A percentile compares a stretch with the other conserved stretches of the same genome.
Evolutionary conservation across 108 stramenopile species (phyloP).

Genomic region (Cylindrotheca fusiformis): DNA sequence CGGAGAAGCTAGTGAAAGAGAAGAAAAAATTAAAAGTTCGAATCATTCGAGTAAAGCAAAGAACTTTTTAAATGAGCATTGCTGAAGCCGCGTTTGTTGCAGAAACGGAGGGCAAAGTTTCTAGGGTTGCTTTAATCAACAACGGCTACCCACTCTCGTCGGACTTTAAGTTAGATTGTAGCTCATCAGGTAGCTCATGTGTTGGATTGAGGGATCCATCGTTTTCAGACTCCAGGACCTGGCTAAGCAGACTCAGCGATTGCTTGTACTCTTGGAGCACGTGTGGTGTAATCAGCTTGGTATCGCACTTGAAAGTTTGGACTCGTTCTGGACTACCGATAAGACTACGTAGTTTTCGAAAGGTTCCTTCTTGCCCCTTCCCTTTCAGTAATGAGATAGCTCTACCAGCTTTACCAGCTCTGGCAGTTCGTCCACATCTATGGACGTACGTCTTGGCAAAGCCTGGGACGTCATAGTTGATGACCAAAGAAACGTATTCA

Average conservation of each 20-base stretch:
- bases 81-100: too few species aligned
- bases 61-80: too few species aligned
- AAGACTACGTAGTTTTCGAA: slow-evolving; percentile 54
- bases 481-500: slow-evolving; percentile 51
- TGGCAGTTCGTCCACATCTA: slow-evolving; percentile 81
- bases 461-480: slow-evolving; percentile 81
- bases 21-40: too few species aligned
- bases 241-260: slow-evolving; percentile 37
- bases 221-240: not conserved
- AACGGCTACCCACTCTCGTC: too few species aligned
- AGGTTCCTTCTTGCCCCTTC: slow-evolving; percentile 60
- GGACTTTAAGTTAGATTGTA: too few species aligned
- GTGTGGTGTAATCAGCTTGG: slow-evolving; percentile 34
- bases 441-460: slow-evolving; percentile 87
- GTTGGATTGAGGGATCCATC: not conserved
- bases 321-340: slow-evolving; percentile 55
- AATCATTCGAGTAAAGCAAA: too few species aligned
- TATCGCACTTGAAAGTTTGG: slow-evolving; percentile 23
- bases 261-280: slow-evolving; percentile 44
- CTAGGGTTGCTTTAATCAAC: too few species aligned
- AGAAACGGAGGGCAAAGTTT: too few species aligned
- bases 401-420: slow-evolving; percentile 65
- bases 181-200: not conserved
- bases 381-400: slow-evolving; percentile 74
- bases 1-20: too few species aligned